A percentile compares a stretch with the other conserved stretches of the same genome.
These are phyloP conservation scores for Flaveria floridana DNA, from an alignment of 140 eudicot genomes.

Conservation along the genomic window DNA sequence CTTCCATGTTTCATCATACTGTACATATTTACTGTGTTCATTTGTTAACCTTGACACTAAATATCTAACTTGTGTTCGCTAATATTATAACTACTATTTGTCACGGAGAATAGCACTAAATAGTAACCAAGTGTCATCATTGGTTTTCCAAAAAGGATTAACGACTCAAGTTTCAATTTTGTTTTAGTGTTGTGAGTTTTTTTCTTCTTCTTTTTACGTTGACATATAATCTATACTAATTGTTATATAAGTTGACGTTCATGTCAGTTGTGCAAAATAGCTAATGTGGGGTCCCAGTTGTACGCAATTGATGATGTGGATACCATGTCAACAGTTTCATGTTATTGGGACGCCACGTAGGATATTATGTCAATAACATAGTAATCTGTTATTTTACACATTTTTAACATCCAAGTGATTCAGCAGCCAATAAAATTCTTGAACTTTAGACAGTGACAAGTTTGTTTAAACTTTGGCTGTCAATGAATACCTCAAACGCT, in stretches of 20 bases:
- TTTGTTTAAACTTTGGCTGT: not conserved
- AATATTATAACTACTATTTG: not conserved
- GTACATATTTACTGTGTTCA: not conserved
- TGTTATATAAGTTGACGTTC: not conserved
- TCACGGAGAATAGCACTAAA: not conserved
- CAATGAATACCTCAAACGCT: not conserved
- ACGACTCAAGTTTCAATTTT: not conserved
- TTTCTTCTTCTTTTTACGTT: not conserved
- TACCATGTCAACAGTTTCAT: not conserved
- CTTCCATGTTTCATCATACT: not conserved
- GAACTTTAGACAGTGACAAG: not conserved
- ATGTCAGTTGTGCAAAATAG: too few relatives aligned
- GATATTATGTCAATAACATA: not conserved
- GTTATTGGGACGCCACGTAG: not conserved
- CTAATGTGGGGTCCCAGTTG: too few relatives aligned
- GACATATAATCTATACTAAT: not conserved
- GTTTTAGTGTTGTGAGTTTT: not conserved
- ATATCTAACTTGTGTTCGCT: not conserved
- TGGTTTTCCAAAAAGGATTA: not conserved
- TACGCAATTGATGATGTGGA: too few relatives aligned
- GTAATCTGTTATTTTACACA: not conserved
- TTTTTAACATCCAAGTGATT: not conserved
- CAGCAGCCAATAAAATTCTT: not conserved
- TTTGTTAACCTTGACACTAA: not conserved
- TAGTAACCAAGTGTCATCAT: not conserved